A percentile compares a stretch with the other conserved stretches of the same genome.
Evolutionary conservation across 73 alveolate species (phyloP).

Genomic region (Paramecium pentaurelia): DNA sequence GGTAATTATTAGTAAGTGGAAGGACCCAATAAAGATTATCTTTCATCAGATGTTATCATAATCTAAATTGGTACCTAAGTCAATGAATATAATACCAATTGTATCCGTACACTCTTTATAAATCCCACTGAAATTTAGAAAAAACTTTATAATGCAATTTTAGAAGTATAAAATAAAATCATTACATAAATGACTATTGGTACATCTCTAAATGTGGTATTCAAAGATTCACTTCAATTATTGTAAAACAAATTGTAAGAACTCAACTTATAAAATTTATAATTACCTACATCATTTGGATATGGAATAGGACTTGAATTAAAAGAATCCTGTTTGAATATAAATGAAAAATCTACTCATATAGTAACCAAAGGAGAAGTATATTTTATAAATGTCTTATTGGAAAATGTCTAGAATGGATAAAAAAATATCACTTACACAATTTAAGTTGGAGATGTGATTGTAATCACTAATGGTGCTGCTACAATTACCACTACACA

Average conservation of each 20-base stretch:
- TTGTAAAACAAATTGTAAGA: constrained; percentile 55
- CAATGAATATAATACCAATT: constrained; percentile 84
- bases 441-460: constrained; percentile 50
- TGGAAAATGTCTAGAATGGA: constrained; percentile 58
- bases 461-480: constrained; percentile 48
- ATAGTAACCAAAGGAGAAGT: constrained; percentile 64
- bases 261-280: background rate
- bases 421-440: constrained; percentile 68
- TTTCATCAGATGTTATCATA: constrained; percentile 78
- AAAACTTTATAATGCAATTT: constrained; percentile 75
- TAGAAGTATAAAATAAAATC: constrained; percentile 70
- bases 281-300: constrained; percentile 46
- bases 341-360: constrained; percentile 64
- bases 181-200: constrained; percentile 64
- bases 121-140: constrained; percentile 82
- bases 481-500: constrained; percentile 56
- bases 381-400: constrained; percentile 60
- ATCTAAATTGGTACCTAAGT: constrained; percentile 81
- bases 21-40: constrained; percentile 72
- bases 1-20: constrained; percentile 52
- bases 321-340: constrained; percentile 60
- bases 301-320: constrained; percentile 61
- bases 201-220: constrained; percentile 47
- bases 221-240: constrained; percentile 34
- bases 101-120: constrained; percentile 88